Conservation (phyloP, 163 green algal species). For the Volvox carteri region DNA sequence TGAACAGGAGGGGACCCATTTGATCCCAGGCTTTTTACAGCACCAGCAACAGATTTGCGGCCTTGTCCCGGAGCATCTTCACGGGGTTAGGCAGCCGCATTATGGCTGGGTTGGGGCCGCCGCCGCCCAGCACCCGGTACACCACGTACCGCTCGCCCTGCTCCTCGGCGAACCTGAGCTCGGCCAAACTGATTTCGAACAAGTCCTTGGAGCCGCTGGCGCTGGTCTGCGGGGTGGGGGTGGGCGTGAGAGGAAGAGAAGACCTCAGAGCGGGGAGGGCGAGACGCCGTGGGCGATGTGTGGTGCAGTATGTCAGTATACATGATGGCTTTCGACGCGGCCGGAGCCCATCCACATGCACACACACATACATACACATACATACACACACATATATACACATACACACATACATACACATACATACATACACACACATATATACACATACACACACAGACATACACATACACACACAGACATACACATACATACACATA, state of each 20-base stretch:
- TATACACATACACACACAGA: background rate
- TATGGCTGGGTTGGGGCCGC: slow-evolving; percentile 14
- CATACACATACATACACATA: too few species aligned
- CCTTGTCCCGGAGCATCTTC: slow-evolving; percentile 1
- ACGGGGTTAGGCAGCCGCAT: slow-evolving; percentile 36
- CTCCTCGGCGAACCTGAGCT: slow-evolving; percentile 56
- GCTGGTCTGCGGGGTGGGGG: slow-evolving; percentile 24
- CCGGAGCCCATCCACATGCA: background rate
- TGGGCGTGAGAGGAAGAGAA: background rate
- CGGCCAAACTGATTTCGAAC: slow-evolving; percentile 57
- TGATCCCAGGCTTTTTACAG: background rate
- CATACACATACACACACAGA: too few species aligned
- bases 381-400: background rate
- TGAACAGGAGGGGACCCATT: too few species aligned
- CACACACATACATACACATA: background rate
- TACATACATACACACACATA: background rate
- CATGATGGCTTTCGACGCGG: background rate
- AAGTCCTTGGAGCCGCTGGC: slow-evolving; percentile 30
- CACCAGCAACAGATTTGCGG: slow-evolving; percentile 3
- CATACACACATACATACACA: background rate
- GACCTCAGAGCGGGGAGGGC: background rate
- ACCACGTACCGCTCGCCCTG: slow-evolving; percentile 53
- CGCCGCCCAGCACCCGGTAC: slow-evolving; percentile 44
- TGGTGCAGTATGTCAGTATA: background rate
- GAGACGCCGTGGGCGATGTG: background rate